These are phyloP conservation scores for Moesziomyces sp. DNA, from an alignment of 1,284 basidiomycete genomes.

Conservation along the genomic window DNA sequence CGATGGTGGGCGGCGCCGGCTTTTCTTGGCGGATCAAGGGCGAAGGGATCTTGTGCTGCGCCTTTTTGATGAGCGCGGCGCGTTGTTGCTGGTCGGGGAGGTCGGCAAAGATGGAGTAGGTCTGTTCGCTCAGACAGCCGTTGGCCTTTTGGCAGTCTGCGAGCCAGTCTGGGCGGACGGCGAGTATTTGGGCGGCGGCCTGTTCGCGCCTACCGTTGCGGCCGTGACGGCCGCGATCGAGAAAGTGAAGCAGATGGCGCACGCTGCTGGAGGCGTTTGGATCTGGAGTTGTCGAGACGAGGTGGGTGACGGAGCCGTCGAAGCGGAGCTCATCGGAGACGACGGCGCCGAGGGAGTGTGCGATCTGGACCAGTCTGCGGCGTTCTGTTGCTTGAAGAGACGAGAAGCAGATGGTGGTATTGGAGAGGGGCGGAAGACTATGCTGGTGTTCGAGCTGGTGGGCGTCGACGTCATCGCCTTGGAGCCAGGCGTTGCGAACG, in stretches of 20 bases:
- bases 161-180: conserved; percentile 88
- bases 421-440: conserved; percentile 76
- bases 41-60: conserved; percentile 30
- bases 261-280: conserved; percentile 72
- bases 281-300: conserved; percentile 70
- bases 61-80: conserved; percentile 21
- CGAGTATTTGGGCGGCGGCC: conserved; percentile 75
- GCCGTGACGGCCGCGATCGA: conserved; percentile 69
- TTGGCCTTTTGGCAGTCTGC: conserved; percentile 80
- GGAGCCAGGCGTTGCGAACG: conserved; percentile 77
- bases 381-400: conserved; percentile 30
- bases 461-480: conserved; percentile 79
- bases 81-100: conserved; percentile 22
- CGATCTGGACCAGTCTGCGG: conserved; percentile 23
- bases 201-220: conserved; percentile 75
- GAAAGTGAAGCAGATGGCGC: conserved; percentile 40
- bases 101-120: conserved; percentile 48
- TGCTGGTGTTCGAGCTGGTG: conserved; percentile 73
- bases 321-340: conserved; percentile 58
- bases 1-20: conserved; percentile 15
- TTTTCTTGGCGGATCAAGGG: conserved; percentile 26
- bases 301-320: conserved; percentile 69
- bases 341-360: conserved; percentile 26
- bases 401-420: conserved; percentile 75
- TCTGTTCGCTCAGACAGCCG: conserved; percentile 68